Evolutionary conservation across 225 moss, liverwort and hornwort genomes (phyloP).

Genomic region (Polytrichum commune): DNA sequence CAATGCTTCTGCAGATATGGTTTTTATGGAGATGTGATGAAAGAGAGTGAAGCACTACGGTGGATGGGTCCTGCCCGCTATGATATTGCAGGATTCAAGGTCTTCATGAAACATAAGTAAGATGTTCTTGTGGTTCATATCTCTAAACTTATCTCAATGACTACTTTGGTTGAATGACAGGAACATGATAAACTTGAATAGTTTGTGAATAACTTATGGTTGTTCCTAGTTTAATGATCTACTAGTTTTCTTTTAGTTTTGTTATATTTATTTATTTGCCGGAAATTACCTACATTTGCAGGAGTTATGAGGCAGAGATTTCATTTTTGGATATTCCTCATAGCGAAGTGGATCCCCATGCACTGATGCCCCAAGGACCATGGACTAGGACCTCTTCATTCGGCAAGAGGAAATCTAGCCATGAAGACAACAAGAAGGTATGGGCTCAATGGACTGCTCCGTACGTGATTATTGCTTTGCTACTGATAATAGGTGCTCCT

Average conservation of each 20-base stretch:
- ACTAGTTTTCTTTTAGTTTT: no score
- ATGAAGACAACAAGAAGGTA: constrained; percentile 34
- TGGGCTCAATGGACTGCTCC: background rate
- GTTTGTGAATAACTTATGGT: no score
- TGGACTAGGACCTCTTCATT: constrained; percentile 32
- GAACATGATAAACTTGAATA: background rate
- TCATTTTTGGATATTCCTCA: constrained; percentile 79
- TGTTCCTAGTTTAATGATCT: no score
- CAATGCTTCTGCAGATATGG: constrained; percentile 61
- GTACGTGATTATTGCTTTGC: no score
- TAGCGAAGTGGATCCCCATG: constrained; percentile 20
- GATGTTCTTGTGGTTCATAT: constrained; percentile 4
- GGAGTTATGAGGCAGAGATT: constrained; percentile 84
- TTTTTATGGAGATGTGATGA: constrained; percentile 97
- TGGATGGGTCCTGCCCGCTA: constrained; percentile 95
- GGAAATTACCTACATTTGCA: constrained; percentile 18
- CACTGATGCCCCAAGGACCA: constrained; percentile 43
- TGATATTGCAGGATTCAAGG: constrained; percentile 80
- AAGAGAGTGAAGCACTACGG: constrained; percentile 68
- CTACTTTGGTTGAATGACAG: no score
- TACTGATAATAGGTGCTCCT: no score
- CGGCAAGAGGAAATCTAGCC: constrained; percentile 13
- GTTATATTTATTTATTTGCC: no score
- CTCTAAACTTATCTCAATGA: constrained; percentile 10
- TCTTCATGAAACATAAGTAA: constrained; percentile 86